Conservation (phyloP, 495 filamentous ascomycete species). For the Aspergillus homomorphus region DNA sequence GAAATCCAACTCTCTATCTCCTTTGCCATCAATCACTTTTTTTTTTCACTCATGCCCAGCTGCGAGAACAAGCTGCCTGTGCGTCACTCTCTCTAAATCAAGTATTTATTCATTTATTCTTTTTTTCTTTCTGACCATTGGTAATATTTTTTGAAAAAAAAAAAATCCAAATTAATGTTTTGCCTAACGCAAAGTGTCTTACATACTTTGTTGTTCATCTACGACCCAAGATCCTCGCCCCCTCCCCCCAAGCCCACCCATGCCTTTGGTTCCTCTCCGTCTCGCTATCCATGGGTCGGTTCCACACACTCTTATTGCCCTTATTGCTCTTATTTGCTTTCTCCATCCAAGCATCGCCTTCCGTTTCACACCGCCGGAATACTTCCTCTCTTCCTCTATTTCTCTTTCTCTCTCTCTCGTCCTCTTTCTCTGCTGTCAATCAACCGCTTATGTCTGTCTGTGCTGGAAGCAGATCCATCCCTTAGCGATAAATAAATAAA, state of each 20-base stretch:
- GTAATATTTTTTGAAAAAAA: too few relatives aligned
- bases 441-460: neutral
- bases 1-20: constrained; percentile 2
- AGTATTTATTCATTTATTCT: constrained; percentile 1
- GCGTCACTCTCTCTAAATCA: neutral
- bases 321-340: constrained; percentile 1
- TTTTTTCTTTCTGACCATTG: constrained; percentile 1
- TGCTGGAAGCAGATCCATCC: constrained; percentile 3
- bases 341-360: neutral
- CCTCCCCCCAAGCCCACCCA: neutral
- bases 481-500: constrained; percentile 11
- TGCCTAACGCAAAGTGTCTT: neutral
- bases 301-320: neutral
- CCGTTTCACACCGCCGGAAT: constrained; percentile 6
- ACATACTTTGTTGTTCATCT: constrained; percentile 3
- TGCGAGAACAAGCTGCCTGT: neutral
- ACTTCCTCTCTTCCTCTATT: too few relatives aligned
- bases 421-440: neutral
- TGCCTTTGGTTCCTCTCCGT: neutral
- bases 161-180: neutral
- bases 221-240: neutral
- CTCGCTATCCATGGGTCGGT: neutral
- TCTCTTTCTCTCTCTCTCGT: too few relatives aligned
- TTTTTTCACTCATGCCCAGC: neutral
- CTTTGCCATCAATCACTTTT: neutral